Evolutionary conservation across 768 basidiomycete genomes (phyloP).

Genomic region (Suillus hirtellus): DNA sequence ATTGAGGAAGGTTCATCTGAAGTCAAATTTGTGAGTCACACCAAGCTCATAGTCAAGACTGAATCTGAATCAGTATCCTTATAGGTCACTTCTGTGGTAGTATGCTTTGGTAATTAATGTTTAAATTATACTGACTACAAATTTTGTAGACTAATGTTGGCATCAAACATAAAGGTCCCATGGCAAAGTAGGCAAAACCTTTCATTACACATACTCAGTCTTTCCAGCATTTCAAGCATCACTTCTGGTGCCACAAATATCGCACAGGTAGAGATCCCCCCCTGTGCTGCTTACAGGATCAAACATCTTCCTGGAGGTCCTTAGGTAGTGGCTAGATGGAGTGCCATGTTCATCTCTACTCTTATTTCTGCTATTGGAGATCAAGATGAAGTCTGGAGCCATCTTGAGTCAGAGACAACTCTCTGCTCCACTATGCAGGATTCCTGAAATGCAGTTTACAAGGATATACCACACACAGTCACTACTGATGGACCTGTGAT

Average conservation of each 20-base stretch:
- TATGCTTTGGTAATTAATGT: background rate
- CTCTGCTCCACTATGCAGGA: too few relatives aligned
- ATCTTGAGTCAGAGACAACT: too few relatives aligned
- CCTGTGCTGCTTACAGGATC: background rate
- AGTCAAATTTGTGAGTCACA: too few relatives aligned
- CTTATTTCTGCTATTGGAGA: background rate
- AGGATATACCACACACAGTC: too few relatives aligned
- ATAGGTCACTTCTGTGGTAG: too few relatives aligned
- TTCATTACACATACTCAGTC: background rate
- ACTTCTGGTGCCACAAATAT: background rate
- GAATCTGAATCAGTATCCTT: too few relatives aligned
- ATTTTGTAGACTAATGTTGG: background rate
- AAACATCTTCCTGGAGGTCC: background rate
- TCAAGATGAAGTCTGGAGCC: background rate
- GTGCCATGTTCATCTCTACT: background rate
- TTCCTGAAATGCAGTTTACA: too few relatives aligned
- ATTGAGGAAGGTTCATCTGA: too few relatives aligned
- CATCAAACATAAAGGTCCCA: background rate
- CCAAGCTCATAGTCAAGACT: too few relatives aligned
- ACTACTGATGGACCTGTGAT: background rate
- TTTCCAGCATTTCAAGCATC: background rate
- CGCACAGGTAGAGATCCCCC: background rate
- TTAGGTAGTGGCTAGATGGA: background rate
- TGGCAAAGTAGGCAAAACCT: background rate
- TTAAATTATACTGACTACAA: background rate